Evolutionary conservation across 2,329 filamentous ascomycete species (phyloP).

Genomic region (Emmonsiellopsis sp.): DNA sequence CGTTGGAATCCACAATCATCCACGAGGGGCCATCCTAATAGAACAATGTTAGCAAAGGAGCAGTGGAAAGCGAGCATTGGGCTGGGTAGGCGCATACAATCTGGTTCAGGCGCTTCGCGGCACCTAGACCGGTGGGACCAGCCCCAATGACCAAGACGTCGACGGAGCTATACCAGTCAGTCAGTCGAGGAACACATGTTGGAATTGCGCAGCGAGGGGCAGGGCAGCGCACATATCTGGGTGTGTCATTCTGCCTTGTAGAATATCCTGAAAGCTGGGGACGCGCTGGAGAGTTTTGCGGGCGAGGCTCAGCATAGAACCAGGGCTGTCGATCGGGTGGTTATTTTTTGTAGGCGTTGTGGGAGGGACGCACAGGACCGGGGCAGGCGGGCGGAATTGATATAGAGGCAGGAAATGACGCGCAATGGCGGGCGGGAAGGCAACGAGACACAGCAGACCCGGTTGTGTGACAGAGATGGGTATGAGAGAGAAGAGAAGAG

Average conservation of each 20-base stretch:
- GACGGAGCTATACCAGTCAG: slow-evolving; percentile 60
- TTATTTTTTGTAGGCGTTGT: too few relatives aligned
- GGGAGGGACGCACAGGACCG: too few relatives aligned
- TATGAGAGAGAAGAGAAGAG: not conserved
- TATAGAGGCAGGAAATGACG: too few relatives aligned
- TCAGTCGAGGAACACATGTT: not conserved
- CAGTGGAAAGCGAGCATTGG: not conserved
- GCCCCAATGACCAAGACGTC: slow-evolving; percentile 97
- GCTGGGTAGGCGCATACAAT: slow-evolving; percentile 53
- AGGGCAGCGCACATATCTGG: slow-evolving; percentile 32
- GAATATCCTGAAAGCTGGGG: slow-evolving; percentile 36
- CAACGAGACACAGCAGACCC: not conserved
- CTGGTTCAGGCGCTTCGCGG: slow-evolving; percentile 95
- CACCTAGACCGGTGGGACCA: slow-evolving; percentile 93
- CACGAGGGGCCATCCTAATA: slow-evolving; percentile 79
- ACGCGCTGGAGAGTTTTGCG: slow-evolving; percentile 34
- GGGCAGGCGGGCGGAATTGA: too few relatives aligned
- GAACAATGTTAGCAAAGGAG: slow-evolving; percentile 8
- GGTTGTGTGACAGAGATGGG: not conserved
- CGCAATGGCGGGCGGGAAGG: not conserved
- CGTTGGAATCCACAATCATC: slow-evolving; percentile 88
- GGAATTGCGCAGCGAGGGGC: not conserved
- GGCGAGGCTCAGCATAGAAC: slow-evolving; percentile 35
- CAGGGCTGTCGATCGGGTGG: not conserved
- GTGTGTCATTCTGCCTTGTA: slow-evolving; percentile 38